Evolutionary conservation across 441 rosid genomes (phyloP).

Genomic region (Gossypium aridum): DNA sequence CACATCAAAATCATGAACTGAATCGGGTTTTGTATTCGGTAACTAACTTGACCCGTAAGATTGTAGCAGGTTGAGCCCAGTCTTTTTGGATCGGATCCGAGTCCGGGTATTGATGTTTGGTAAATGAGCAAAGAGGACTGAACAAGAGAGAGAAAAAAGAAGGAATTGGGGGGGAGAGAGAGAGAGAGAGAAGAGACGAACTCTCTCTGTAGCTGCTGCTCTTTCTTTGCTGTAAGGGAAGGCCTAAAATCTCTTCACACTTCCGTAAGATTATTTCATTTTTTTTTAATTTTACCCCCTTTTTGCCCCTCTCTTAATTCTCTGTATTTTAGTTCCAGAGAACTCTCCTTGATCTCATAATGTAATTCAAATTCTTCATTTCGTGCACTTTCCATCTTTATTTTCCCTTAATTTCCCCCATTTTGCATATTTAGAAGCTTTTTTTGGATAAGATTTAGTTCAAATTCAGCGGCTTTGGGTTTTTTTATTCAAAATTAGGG

Average conservation of each 20-base stretch:
- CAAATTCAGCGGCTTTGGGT: neutral
- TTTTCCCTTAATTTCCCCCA: neutral
- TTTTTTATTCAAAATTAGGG: neutral
- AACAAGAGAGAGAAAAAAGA: neutral
- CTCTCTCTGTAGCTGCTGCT: conserved; percentile 11
- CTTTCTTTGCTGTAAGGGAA: conserved; percentile 8
- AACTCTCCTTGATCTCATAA: neutral
- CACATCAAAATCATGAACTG: neutral
- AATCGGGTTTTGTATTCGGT: neutral
- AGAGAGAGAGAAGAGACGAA: neutral
- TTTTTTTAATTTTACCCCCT: neutral
- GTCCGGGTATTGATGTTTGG: neutral
- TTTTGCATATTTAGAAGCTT: neutral
- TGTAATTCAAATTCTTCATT: conserved; percentile 8
- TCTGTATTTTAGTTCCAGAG: neutral
- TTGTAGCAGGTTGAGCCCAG: neutral
- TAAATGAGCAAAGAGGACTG: neutral
- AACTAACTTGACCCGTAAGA: neutral
- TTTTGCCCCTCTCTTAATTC: neutral
- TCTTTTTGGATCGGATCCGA: neutral
- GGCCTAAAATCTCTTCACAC: conserved; percentile 4
- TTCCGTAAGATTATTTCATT: conserved; percentile 14
- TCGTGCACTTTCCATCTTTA: neutral
- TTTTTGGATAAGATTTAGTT: neutral
- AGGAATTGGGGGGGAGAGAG: neutral